phyloP scores from a whole-genome alignment of 139 green algal genomes.

The Diplosphaera chodatii region DNA sequence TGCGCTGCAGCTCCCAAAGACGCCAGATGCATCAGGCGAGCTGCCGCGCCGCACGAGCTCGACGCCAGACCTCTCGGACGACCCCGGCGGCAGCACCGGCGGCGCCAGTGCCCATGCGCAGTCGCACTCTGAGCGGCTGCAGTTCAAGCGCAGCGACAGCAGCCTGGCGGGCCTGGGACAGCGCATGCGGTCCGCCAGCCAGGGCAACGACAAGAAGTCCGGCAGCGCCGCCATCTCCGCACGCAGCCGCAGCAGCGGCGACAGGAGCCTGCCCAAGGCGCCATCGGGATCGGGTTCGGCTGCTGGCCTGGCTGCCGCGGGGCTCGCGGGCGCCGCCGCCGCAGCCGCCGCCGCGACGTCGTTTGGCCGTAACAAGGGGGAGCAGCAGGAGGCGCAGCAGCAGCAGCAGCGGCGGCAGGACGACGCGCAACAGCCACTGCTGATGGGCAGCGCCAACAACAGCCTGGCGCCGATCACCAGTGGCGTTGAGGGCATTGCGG shows the following conservation, averaged over 20 bases:
- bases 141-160: background rate
- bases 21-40: background rate
- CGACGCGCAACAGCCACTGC: too few species aligned
- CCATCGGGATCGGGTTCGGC: too few species aligned
- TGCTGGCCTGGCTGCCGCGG: too few species aligned
- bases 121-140: too few species aligned
- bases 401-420: too few species aligned
- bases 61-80: background rate
- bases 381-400: too few species aligned
- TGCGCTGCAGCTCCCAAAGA: background rate
- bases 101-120: too few species aligned
- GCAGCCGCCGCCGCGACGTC: background rate
- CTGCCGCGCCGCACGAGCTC: background rate
- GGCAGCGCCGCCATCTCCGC: background rate
- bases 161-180: background rate
- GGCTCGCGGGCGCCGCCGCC: too few species aligned
- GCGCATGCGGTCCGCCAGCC: background rate
- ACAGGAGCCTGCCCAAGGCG: background rate
- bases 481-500: too few species aligned
- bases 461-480: too few species aligned
- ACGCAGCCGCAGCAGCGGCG: background rate
- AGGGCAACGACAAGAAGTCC: background rate
- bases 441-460: too few species aligned
- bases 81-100: background rate
- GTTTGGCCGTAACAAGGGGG: too few species aligned